Base-by-base conservation (phyloP, 2,329 filamentous ascomycete species). In the Fusarium foetens region DNA sequence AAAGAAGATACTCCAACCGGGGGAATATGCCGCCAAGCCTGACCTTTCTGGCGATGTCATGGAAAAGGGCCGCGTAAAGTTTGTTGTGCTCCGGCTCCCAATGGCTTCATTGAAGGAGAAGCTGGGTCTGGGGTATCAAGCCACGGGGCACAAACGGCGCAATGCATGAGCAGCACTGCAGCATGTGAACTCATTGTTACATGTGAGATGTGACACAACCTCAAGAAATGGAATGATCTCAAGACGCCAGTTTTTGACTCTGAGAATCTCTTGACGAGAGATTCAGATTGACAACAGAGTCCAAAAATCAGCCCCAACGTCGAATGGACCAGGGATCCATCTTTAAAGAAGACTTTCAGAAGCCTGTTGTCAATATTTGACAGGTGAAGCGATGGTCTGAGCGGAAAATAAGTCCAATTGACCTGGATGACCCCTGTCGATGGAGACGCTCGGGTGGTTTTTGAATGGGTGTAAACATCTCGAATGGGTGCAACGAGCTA, bases 401-500 rank as follows among this genome's bases (percentile, higher is more conserved):
- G 63, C 13, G 45, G 54, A 63, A 68, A 63, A 63, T 39, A 71
- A 62, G 54, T 59, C 61, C 39, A 55, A 42, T 49, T 49, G 58
- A 63, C 63, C 57, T 73, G 71, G 71, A 67, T 69, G 23, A 66
- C 41, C 71, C 71, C 57, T 73, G 71, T 66, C 64, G 14, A 63
- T 43, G 59, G 53, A 46, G 68, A 66, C 68, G 52, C 63, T 72
- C 33, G 65, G 60, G 23, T 70, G 65, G 69, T 31, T 31, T 48
- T 66, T 70, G 69, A 72, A 72, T 72, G 69, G 64, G 45, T 35
- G 45, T 43, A 59, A 45, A 48, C 19, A 21, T 41, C 52, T 41
- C 49, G 52, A 54, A 71, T 68, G 63, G 68, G 36, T 72, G 70
- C 70, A 53, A 58, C 71, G 61, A 55, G 70, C 46, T 73, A 55